Evolutionary conservation across 257 asterid genomes (phyloP).

Genomic region (Leptodermis oblonga): DNA sequence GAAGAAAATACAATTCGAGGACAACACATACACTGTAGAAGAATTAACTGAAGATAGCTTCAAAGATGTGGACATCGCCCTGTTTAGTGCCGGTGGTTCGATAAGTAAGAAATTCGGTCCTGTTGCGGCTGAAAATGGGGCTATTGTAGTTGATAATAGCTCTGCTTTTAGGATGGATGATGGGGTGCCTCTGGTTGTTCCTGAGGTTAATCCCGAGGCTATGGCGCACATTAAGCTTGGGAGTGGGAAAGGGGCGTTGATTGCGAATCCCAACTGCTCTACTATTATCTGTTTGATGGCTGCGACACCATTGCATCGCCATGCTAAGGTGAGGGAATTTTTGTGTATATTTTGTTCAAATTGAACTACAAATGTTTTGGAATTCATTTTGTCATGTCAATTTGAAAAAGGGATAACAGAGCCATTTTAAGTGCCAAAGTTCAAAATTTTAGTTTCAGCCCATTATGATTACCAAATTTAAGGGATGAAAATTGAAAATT

Average conservation of each 20-base stretch:
- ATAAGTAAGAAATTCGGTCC: slow-evolving; percentile 88
- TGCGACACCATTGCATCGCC: slow-evolving; percentile 86
- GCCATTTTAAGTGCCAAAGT: too few species aligned
- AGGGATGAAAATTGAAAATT: neutral
- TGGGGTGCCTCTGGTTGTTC: slow-evolving; percentile 79
- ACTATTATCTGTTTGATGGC: slow-evolving; percentile 95
- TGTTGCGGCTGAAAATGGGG: slow-evolving; percentile 64
- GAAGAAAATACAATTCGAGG: slow-evolving; percentile 44
- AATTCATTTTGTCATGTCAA: neutral
- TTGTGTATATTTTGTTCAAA: neutral
- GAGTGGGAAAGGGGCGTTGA: slow-evolving; percentile 70
- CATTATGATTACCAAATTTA: neutral
- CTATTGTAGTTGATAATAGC: slow-evolving; percentile 92
- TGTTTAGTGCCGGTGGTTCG: slow-evolving; percentile 91
- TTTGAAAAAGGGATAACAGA: neutral
- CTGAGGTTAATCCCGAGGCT: slow-evolving; percentile 94
- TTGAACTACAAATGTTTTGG: neutral
- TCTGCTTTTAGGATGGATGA: slow-evolving; percentile 95
- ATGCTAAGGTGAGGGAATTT: slow-evolving; percentile 51
- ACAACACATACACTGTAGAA: slow-evolving; percentile 43
- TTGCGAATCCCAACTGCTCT: slow-evolving; percentile 93
- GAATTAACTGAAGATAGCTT: slow-evolving; percentile 66
- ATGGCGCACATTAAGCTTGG: slow-evolving; percentile 67
- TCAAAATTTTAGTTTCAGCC: neutral
- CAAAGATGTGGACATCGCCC: slow-evolving; percentile 69